These are phyloP conservation scores for Cladophialophora yegresii DNA, from an alignment of 2,329 filamentous ascomycete genomes.

Conservation along the genomic window DNA sequence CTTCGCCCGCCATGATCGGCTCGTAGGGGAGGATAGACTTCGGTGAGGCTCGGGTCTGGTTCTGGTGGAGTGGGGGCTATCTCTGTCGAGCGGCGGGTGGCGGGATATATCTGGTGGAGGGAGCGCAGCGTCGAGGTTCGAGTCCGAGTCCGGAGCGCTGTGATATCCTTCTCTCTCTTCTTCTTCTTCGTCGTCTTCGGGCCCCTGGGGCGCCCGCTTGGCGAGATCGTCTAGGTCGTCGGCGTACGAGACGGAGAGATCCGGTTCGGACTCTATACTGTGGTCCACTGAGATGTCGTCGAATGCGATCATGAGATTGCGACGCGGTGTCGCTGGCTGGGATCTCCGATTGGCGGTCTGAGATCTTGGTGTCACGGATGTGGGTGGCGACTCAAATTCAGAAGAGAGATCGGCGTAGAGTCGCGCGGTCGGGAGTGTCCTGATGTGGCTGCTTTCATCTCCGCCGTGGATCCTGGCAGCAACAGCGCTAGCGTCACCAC, in stretches of 20 bases:
- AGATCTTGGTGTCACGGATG: background rate
- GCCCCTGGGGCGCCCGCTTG: no score
- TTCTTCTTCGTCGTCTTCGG: conserved; percentile 4
- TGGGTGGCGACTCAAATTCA: background rate
- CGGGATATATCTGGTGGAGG: conserved; percentile 25
- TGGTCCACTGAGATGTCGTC: background rate
- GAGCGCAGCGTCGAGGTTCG: conserved; percentile 16
- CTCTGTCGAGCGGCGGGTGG: conserved; percentile 3
- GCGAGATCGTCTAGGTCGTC: background rate
- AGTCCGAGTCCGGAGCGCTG: conserved; percentile 8
- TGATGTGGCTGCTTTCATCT: background rate
- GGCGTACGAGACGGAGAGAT: background rate
- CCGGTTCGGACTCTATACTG: background rate
- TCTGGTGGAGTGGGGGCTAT: background rate
- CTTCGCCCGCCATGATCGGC: background rate
- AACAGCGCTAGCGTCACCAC: background rate
- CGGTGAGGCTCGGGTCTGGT: background rate
- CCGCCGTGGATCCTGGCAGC: background rate
- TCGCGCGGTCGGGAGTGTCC: background rate
- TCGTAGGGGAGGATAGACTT: conserved; percentile 3
- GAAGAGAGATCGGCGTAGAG: background rate
- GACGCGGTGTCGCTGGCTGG: background rate
- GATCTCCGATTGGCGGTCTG: background rate
- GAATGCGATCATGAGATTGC: background rate
- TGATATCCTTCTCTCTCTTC: conserved; percentile 3